phyloP scores from a whole-genome alignment of 176 grass and related monocot genomes.

The Bromus sterilis region DNA sequence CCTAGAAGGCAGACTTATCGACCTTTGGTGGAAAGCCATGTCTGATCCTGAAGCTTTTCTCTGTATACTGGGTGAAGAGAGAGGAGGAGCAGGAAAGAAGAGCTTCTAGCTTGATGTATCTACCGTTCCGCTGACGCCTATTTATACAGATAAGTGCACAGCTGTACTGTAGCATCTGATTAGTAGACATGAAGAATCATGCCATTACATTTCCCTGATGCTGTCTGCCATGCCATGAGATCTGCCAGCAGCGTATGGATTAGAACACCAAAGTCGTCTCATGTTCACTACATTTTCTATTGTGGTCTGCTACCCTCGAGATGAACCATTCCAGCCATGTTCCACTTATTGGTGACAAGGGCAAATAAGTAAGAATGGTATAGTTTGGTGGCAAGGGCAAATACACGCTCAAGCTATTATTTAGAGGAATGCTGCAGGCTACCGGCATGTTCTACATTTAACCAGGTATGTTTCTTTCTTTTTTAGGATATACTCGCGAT shows the following conservation, averaged over 20 bases:
- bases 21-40: no score
- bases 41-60: no score
- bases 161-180: no score
- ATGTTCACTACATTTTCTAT: not conserved
- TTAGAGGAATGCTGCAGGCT: not conserved
- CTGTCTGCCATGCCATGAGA: not conserved
- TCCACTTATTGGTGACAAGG: not conserved
- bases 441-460: not conserved
- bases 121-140: no score
- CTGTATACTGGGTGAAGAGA: no score
- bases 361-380: not conserved
- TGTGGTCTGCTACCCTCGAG: not conserved
- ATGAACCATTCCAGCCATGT: not conserved
- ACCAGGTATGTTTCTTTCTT: no score
- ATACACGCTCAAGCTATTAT: not conserved
- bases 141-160: no score
- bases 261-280: not conserved
- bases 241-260: not conserved
- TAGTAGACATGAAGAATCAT: no score
- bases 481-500: not conserved
- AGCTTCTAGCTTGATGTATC: no score
- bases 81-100: no score
- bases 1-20: no score
- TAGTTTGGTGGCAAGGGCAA: not conserved
- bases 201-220: not conserved